A percentile compares a stretch with the other conserved stretches of the same genome.
Evolutionary conservation across 306 rosid genomes (phyloP).

Genomic region (Bauhinia variegata): DNA sequence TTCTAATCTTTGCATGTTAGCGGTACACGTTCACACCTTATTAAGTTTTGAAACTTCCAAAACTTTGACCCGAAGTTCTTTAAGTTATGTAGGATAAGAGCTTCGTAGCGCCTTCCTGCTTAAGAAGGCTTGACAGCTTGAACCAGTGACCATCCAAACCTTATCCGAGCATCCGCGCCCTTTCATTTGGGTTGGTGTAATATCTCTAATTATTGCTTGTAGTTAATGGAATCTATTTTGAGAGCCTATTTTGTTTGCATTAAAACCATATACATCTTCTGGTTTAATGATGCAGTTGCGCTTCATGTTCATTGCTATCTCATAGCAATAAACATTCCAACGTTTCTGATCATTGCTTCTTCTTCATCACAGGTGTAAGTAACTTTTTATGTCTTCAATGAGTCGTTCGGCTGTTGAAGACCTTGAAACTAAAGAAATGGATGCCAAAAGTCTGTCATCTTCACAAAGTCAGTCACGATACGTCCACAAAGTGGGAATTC

Average conservation of each 20-base stretch:
- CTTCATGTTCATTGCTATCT: too few species aligned
- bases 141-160: constrained; percentile 32
- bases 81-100: constrained; percentile 48
- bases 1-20: constrained; percentile 3
- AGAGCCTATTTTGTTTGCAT: constrained; percentile 29
- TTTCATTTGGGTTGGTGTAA: constrained; percentile 47
- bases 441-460: constrained; percentile 50
- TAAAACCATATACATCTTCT: constrained; percentile 22
- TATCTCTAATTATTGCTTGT: constrained; percentile 25
- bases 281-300: constrained; percentile 22
- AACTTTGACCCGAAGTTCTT: constrained; percentile 55
- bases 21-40: constrained; percentile 41
- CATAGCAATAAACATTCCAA: background rate
- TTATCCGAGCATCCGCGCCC: constrained; percentile 27
- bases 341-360: constrained; percentile 6
- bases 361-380: constrained; percentile 44
- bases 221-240: constrained; percentile 1
- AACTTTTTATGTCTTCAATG: constrained; percentile 44
- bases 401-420: constrained; percentile 48
- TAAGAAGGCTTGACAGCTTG: constrained; percentile 30
- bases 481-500: constrained; percentile 76
- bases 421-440: constrained; percentile 47
- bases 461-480: constrained; percentile 40
- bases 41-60: too few species aligned
- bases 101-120: constrained; percentile 32